Evolutionary conservation across 306 rosid species (phyloP), one percentile per base, ranked within the genome.

Genomic region (Acacia crassicarpa): DNA sequence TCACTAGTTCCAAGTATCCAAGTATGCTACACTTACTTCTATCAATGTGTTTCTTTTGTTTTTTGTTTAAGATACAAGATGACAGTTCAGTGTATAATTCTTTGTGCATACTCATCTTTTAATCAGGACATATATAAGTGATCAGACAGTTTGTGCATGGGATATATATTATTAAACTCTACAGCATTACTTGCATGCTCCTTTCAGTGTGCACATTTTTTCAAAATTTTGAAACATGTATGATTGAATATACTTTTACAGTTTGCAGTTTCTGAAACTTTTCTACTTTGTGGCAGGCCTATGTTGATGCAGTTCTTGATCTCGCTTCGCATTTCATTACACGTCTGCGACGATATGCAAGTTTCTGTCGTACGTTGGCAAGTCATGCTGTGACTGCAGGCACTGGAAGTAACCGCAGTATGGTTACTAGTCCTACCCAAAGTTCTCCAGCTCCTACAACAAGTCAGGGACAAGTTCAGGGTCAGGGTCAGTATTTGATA

Each of bases 351-450:
- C 99, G 99, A 30, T 95, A 95, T 86, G 99, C 99, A 54, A 95
- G 99, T 90, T 95, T 95, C 86, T 95, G 99, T 45, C 99, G 99
- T 81, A 95, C 99, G 79, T 84, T 95, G 89, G 99, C 99, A 32
- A 93, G 94, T 88, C 99, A 95, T 86, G 94, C 99, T 83, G 95
- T 91, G 76, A 93, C 95, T 81, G 92, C 98, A 19, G 93, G 99
- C 77, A 83, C 91, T 22, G 99, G 99, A 78, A 95, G 88, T 88
- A 95, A 92, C 83, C 97, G 99, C 59, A 92, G 86, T 81, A 82
- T 95, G 91, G 99, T 93, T 70, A 84, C 99, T 72, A 93, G 98
- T 87, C 98, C 98, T 79, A 91, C 96, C 58, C 99, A 89, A 84
- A 95, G 94, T 87, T 81, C 94, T 51, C 92, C 92, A 8, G 85